phyloP scores from a whole-genome alignment of 495 filamentous ascomycete species.

The Penicillium ochrochloron region DNA sequence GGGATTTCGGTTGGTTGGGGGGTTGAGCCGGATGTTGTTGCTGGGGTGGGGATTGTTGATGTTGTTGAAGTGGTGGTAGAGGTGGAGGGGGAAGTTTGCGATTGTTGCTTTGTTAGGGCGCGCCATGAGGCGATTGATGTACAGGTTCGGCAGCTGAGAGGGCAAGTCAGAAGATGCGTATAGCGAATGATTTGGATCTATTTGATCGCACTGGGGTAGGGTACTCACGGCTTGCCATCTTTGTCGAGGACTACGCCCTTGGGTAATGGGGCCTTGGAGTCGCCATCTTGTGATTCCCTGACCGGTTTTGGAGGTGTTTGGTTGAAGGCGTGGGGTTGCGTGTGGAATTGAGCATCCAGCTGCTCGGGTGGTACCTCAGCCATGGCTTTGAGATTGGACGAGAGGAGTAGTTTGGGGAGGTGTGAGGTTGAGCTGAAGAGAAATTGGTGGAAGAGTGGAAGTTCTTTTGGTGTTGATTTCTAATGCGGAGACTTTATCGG shows the following conservation, averaged over 20 bases:
- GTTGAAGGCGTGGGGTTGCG: slow-evolving; percentile 25
- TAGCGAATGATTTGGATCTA: not conserved
- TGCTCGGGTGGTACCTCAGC: slow-evolving; percentile 28
- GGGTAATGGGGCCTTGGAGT: slow-evolving; percentile 54
- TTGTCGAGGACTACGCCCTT: slow-evolving; percentile 87
- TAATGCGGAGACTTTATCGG: slow-evolving; percentile 25
- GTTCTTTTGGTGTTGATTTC: slow-evolving; percentile 26
- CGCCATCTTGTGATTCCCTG: slow-evolving; percentile 29
- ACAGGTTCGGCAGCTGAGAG: slow-evolving; percentile 83
- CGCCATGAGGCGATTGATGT: slow-evolving; percentile 74
- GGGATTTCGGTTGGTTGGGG: slow-evolving; percentile 24
- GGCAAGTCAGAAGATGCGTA: slow-evolving; percentile 6
- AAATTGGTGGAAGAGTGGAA: not conserved
- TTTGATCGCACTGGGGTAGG: not conserved
- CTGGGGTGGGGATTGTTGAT: slow-evolving; percentile 16
- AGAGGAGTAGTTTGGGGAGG: not conserved
- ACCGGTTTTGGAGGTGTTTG: slow-evolving; percentile 31
- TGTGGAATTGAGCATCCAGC: slow-evolving; percentile 13
- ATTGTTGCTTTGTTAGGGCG: slow-evolving; percentile 64
- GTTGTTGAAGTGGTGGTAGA: slow-evolving; percentile 37
- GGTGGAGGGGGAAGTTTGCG: slow-evolving; percentile 23
- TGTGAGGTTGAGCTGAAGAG: slow-evolving; percentile 3
- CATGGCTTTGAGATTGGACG: slow-evolving; percentile 15
- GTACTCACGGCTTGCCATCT: slow-evolving; percentile 91
- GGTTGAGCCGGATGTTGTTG: slow-evolving; percentile 24